phyloP scores from a whole-genome alignment of 495 filamentous ascomycete species.

The Aspergillus cavernicola region DNA sequence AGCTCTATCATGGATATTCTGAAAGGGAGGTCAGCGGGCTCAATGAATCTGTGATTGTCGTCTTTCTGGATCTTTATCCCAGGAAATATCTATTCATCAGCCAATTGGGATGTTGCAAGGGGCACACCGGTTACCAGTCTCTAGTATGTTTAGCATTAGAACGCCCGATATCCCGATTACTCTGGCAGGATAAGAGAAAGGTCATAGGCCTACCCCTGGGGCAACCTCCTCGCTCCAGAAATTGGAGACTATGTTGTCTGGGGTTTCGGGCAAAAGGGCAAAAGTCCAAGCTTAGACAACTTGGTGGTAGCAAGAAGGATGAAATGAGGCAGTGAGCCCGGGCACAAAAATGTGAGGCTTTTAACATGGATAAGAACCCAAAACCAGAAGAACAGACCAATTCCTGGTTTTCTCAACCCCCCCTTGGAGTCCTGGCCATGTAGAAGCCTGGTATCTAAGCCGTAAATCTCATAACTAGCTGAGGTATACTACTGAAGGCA shows the following conservation, averaged over 20 bases:
- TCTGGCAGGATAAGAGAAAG: neutral
- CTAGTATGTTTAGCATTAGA: neutral
- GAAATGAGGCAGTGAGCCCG: conserved; percentile 8
- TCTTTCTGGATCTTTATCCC: conserved; percentile 8
- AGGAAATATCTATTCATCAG: neutral
- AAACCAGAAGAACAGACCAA: neutral
- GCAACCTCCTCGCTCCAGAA: neutral
- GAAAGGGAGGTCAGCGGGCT: conserved; percentile 3
- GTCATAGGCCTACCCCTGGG: neutral
- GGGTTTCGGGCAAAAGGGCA: conserved; percentile 10
- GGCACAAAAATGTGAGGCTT: conserved; percentile 13
- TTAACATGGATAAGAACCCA: conserved; percentile 8
- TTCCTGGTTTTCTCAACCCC: neutral
- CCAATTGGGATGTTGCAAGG: conserved; percentile 4
- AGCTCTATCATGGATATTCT: neutral
- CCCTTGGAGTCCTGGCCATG: neutral
- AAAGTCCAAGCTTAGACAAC: neutral
- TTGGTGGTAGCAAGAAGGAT: neutral
- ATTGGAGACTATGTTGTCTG: no score
- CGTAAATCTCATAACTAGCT: neutral
- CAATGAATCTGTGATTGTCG: neutral
- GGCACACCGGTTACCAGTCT: neutral
- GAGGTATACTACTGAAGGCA: conserved; percentile 1
- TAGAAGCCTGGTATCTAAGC: neutral
- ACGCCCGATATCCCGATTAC: conserved; percentile 3